Conservation (phyloP, 2,329 filamentous ascomycete genomes). For the Alternaria tenuissima region DNA sequence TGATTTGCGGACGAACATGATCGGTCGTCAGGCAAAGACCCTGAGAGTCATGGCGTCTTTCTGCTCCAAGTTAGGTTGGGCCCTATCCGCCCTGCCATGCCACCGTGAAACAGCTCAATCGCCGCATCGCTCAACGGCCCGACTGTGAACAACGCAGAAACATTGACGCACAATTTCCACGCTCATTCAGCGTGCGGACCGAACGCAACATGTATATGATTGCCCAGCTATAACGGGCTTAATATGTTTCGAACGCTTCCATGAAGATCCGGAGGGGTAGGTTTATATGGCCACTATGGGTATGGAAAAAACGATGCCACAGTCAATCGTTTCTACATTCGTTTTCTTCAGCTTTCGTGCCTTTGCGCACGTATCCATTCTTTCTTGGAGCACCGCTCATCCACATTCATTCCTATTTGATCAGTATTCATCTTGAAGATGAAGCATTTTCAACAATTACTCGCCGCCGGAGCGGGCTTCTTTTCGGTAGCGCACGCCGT, state of each 20-base stretch:
- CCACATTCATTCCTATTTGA: neutral
- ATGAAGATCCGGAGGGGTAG: neutral
- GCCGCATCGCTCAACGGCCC: neutral
- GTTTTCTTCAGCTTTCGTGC: neutral
- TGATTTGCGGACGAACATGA: neutral
- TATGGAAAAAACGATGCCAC: fast-evolving
- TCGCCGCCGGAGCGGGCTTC: constrained; percentile 7
- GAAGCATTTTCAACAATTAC: constrained; percentile 3
- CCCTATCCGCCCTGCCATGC: neutral
- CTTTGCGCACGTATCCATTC: neutral
- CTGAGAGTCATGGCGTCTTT: neutral
- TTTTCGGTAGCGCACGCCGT: constrained; percentile 35
- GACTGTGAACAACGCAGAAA: neutral
- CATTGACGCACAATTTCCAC: neutral
- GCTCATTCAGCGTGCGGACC: neutral
- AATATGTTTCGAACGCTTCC: neutral
- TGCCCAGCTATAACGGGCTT: neutral
- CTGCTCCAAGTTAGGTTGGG: neutral
- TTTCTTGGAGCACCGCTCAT: neutral
- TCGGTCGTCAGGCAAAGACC: neutral
- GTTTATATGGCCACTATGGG: neutral
- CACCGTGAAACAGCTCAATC: neutral
- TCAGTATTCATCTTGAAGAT: neutral
- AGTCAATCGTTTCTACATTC: neutral
- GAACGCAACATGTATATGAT: neutral